Evolutionary conservation across 2,329 filamentous ascomycete species (phyloP), one percentile per base, ranked within the genome.

Genomic region (Aureobasidium sp.): DNA sequence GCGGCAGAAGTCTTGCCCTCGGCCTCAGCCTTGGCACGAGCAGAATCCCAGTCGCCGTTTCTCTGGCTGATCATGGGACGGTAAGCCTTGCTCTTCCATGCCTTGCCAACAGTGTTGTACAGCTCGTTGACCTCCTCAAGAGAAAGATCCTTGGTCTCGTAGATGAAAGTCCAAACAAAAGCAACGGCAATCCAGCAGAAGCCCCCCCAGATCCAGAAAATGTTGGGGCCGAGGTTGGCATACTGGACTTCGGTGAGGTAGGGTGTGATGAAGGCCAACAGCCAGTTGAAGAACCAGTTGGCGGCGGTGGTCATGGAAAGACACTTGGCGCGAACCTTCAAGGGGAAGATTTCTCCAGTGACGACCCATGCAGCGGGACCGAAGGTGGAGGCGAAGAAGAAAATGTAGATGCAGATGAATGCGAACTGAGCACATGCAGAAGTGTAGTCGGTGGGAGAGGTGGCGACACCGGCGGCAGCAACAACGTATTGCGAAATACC

Each of bases 341-440:
- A 66, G 1, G 75, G 75, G 69, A 74, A 77, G 50, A 76, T 64
- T 54, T 77, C 75, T 16, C 75, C 74, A 0, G 74, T 89, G 57
- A 89, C 57, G 44, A 59, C 57, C 57, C 57, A 59, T 3, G 57
- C 57, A 3, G 57, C 57, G 16, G 88, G 88, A 3, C 88, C 88
- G 88, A 88, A 91, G 0, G 87, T 89, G 5, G 85, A 82, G 16
- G 88, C 88, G 71, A 91, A 91, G 79, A 90, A 90, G 76, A 89
- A 90, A 61, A 91, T 88, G 74, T 88, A 90, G 69, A 90, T 77
- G 69, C 86, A 89, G 61, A 77, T 73, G 55, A 77, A 77, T 1
- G 75, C 72, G 37, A 77, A 75, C 36, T 74, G 70, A 2, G 74
- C 66, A 1, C 66, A 64, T 37, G 76, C 74, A 1, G 74, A 71